Conservation (phyloP, 2,329 filamentous ascomycete species). For the Didymella glomerata region DNA sequence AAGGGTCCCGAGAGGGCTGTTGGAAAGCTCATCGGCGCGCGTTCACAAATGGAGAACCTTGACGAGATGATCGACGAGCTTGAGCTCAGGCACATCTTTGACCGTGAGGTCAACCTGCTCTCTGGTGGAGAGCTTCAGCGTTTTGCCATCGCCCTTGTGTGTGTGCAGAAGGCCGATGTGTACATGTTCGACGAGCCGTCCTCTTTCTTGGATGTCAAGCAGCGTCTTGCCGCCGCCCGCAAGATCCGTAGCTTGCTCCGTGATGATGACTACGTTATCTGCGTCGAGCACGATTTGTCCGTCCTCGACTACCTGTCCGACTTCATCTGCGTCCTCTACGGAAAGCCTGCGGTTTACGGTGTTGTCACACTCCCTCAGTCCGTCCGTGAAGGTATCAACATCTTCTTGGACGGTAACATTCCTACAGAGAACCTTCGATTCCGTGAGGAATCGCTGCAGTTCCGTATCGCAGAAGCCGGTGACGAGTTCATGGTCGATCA, state of each 20-base stretch:
- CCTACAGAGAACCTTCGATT: constrained; percentile 98
- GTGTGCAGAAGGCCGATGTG: constrained; percentile 89
- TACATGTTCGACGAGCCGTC: constrained; percentile 99
- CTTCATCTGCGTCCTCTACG: constrained; percentile 97
- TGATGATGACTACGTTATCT: constrained; percentile 93
- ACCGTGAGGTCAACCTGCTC: constrained; percentile 87
- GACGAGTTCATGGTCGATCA: constrained; percentile 90
- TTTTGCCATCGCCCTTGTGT: constrained; percentile 95
- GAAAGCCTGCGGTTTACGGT: constrained; percentile 93
- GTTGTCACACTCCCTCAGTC: constrained; percentile 95
- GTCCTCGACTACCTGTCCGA: constrained; percentile 98
- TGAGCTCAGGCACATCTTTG: constrained; percentile 86
- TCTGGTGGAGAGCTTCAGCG: constrained; percentile 98
- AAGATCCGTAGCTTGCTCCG: constrained; percentile 91
- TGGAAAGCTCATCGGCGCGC: constrained; percentile 76
- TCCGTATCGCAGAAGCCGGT: constrained; percentile 87
- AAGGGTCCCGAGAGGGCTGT: constrained; percentile 83
- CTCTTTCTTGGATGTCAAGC: constrained; percentile 99
- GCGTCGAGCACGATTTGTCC: constrained; percentile 98
- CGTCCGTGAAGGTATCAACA: constrained; percentile 98
- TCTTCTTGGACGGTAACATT: constrained; percentile 97
- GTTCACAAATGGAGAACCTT: constrained; percentile 79
- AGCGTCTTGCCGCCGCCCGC: constrained; percentile 89
- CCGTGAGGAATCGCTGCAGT: constrained; percentile 94
- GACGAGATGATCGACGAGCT: constrained; percentile 84